Conservation (phyloP, 768 basidiomycete genomes). For the Hericium rajendrae region DNA sequence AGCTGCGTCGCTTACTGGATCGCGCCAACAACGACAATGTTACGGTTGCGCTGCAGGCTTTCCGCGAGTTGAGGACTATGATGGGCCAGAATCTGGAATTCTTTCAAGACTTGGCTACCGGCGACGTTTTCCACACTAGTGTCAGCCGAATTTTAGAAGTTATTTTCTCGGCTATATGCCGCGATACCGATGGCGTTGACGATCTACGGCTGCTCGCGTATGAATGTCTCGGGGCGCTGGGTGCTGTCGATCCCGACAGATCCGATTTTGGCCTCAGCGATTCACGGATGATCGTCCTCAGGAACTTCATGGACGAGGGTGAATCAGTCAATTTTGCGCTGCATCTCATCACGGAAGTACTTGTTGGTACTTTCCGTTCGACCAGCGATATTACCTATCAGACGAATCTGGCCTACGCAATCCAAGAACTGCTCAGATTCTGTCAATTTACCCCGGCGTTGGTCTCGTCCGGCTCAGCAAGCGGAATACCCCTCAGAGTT, state of each 20-base stretch:
- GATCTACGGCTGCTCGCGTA: constrained; percentile 61
- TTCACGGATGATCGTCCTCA: constrained; percentile 59
- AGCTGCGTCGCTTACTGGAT: constrained; percentile 59
- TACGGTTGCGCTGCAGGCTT: constrained; percentile 61
- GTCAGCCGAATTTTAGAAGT: constrained; percentile 59
- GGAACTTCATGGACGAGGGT: constrained; percentile 70
- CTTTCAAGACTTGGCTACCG: constrained; percentile 57
- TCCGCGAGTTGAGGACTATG: constrained; percentile 66
- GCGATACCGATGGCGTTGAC: constrained; percentile 73
- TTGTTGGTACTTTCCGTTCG: constrained; percentile 85
- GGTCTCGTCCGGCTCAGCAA: constrained; percentile 39
- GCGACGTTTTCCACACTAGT: constrained; percentile 77
- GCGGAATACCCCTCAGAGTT: constrained; percentile 50
- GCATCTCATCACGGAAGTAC: constrained; percentile 75
- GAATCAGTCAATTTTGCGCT: constrained; percentile 76
- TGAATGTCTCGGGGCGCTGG: constrained; percentile 86
- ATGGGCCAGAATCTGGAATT: constrained; percentile 42
- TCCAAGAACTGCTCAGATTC: constrained; percentile 83
- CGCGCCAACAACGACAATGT: constrained; percentile 72
- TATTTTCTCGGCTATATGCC: constrained; percentile 59
- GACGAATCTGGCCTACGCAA: constrained; percentile 77
- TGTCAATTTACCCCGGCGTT: constrained; percentile 81
- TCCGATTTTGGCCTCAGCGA: constrained; percentile 57
- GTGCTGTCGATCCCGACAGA: constrained; percentile 92
- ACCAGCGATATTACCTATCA: constrained; percentile 94